Evolutionary conservation across 108 stramenopile species (phyloP).

Genomic region (Fragilariopsis cylindrus): DNA sequence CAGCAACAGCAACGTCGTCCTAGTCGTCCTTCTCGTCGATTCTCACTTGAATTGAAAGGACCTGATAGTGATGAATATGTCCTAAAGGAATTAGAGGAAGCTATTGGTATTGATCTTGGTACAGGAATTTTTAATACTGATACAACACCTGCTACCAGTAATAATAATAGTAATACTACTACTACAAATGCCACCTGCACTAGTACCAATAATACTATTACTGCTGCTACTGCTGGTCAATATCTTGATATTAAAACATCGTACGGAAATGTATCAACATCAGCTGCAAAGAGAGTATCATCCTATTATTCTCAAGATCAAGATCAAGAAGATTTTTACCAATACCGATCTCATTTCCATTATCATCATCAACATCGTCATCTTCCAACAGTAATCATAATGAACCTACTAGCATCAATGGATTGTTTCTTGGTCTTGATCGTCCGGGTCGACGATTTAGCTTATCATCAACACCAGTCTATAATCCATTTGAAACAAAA

Average conservation of each 20-base stretch:
- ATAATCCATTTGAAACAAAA: neutral
- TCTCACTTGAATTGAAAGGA: neutral
- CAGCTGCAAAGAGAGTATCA: too few relatives aligned
- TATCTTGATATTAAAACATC: neutral
- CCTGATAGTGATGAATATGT: slow-evolving; percentile 13
- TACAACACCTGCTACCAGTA: neutral
- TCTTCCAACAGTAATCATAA: too few relatives aligned
- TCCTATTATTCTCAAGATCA: too few relatives aligned
- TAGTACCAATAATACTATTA: too few relatives aligned
- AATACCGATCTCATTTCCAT: neutral
- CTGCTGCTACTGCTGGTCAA: too few relatives aligned
- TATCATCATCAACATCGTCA: neutral
- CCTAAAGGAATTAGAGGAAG: neutral
- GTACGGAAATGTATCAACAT: too few relatives aligned
- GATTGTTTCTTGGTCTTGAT: slow-evolving; percentile 5
- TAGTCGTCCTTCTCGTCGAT: slow-evolving; percentile 1
- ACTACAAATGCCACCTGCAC: too few relatives aligned
- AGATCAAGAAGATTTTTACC: neutral
- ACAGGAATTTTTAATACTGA: neutral
- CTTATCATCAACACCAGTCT: slow-evolving; percentile 1
- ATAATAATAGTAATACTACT: too few relatives aligned
- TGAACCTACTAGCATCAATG: too few relatives aligned
- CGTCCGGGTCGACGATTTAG: slow-evolving; percentile 12
- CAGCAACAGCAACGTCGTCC: neutral
- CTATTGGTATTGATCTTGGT: neutral